Percentiles rank a stretch among this genome's conserved stretches.
These are phyloP conservation scores for Fusarium subglutinans DNA, from an alignment of 2,329 filamentous ascomycete genomes.

Conservation along the genomic window DNA sequence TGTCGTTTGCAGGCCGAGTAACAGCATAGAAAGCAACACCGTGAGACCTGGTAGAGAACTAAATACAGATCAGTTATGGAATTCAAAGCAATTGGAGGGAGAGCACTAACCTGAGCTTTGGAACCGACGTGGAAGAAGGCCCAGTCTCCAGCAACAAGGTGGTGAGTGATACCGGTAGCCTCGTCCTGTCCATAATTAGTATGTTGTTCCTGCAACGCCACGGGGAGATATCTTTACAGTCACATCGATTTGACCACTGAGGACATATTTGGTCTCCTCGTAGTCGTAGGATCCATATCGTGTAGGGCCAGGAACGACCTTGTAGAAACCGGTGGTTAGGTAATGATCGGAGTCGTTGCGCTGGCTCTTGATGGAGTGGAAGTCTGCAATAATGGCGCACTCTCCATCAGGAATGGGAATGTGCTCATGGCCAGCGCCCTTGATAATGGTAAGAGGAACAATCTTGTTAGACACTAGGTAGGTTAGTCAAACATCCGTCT, in stretches of 20 bases:
- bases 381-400: slow-evolving; percentile 23
- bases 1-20: slow-evolving; percentile 16
- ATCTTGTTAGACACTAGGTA: slow-evolving; percentile 26
- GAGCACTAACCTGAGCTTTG: slow-evolving; percentile 15
- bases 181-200: slow-evolving; percentile 11
- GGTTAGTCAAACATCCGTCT: background rate
- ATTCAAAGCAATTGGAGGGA: fast-evolving
- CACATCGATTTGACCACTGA: slow-evolving; percentile 22
- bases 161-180: slow-evolving; percentile 28
- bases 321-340: slow-evolving; percentile 26
- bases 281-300: slow-evolving; percentile 28
- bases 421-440: slow-evolving; percentile 29
- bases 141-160: slow-evolving; percentile 32
- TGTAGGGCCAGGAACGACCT: slow-evolving; percentile 27
- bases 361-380: slow-evolving; percentile 19
- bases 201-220: fast-evolving
- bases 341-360: slow-evolving; percentile 3
- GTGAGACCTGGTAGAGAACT: slow-evolving; percentile 23
- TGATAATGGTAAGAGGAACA: slow-evolving; percentile 32
- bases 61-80: background rate
- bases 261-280: slow-evolving; percentile 32
- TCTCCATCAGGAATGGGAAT: slow-evolving; percentile 27
- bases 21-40: slow-evolving; percentile 30
- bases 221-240: background rate
- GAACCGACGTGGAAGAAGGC: slow-evolving; percentile 32